Percentiles rank a stretch among this genome's conserved stretches.
Evolutionary conservation across 2,329 filamentous ascomycete genomes (phyloP).

Genomic region (Trichocomaceae sp.): DNA sequence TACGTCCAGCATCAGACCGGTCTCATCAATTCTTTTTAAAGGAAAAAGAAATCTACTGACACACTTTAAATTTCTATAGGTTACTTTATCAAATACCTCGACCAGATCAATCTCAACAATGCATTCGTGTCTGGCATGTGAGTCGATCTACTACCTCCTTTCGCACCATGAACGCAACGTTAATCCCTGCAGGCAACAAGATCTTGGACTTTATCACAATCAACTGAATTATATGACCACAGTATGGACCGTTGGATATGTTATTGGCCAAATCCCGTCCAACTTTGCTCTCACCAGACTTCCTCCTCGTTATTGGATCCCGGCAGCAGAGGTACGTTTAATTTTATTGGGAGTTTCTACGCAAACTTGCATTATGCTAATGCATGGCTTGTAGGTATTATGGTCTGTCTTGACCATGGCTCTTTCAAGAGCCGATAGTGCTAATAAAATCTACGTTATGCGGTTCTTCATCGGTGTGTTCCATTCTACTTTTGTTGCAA

Average conservation of each 20-base stretch:
- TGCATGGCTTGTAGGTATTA: constrained; percentile 27
- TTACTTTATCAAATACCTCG: constrained; percentile 47
- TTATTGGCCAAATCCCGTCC: constrained; percentile 47
- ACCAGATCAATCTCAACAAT: constrained; percentile 43
- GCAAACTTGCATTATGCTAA: background rate
- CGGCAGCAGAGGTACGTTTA: constrained; percentile 40
- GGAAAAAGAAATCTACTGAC: background rate
- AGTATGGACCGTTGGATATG: constrained; percentile 56
- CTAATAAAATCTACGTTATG: constrained; percentile 42
- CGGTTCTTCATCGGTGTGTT: constrained; percentile 44
- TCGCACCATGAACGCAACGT: background rate
- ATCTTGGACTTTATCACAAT: constrained; percentile 48
- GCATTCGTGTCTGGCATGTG: constrained; percentile 45
- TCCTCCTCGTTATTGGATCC: constrained; percentile 44
- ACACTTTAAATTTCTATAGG: constrained; percentile 24
- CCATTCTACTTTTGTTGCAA: background rate
- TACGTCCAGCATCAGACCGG: constrained; percentile 13
- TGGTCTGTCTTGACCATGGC: constrained; percentile 47
- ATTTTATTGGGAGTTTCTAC: too few relatives aligned
- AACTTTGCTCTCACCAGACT: constrained; percentile 48
- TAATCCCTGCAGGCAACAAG: constrained; percentile 41
- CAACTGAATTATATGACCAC: constrained; percentile 52
- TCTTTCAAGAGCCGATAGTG: constrained; percentile 35
- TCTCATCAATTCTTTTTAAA: background rate
- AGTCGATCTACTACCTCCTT: constrained; percentile 2